These are phyloP conservation scores for Fistulifera solaris DNA, from an alignment of 108 stramenopile genomes.

Conservation along the genomic window DNA sequence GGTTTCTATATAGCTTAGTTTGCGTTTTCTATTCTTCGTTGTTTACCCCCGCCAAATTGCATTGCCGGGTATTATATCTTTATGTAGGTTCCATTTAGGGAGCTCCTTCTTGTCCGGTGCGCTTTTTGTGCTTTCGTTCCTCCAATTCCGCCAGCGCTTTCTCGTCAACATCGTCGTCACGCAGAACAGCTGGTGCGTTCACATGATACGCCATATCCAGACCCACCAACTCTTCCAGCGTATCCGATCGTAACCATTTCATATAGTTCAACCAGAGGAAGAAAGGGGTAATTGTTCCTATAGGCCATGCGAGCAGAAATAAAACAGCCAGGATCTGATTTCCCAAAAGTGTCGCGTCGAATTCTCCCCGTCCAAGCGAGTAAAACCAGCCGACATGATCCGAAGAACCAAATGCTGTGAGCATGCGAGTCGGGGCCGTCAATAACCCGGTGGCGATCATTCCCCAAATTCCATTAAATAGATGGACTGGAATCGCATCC, in stretches of 20 bases:
- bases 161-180: slow-evolving; percentile 1
- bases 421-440: slow-evolving; percentile 34
- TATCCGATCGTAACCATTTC: slow-evolving; percentile 40
- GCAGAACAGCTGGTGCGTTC: slow-evolving; percentile 8
- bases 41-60: too few species aligned
- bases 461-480: slow-evolving; percentile 84
- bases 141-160: too few species aligned
- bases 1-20: too few species aligned
- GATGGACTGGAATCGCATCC: slow-evolving; percentile 87
- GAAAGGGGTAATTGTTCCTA: slow-evolving; percentile 51
- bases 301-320: slow-evolving; percentile 70
- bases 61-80: too few species aligned
- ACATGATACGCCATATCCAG: slow-evolving; percentile 36
- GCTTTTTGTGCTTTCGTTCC: too few species aligned
- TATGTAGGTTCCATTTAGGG: too few species aligned
- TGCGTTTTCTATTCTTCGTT: too few species aligned
- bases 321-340: slow-evolving; percentile 55
- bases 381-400: slow-evolving; percentile 61
- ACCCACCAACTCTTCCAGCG: slow-evolving; percentile 49
- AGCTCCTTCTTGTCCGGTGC: too few species aligned
- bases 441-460: slow-evolving; percentile 73
- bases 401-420: slow-evolving; percentile 20
- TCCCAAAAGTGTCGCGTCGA: slow-evolving; percentile 41
- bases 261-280: slow-evolving; percentile 35
- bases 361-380: slow-evolving; percentile 23